Evolutionary conservation across 2,329 filamentous ascomycete genomes (phyloP).

Genomic region (Aspergillus candidus): DNA sequence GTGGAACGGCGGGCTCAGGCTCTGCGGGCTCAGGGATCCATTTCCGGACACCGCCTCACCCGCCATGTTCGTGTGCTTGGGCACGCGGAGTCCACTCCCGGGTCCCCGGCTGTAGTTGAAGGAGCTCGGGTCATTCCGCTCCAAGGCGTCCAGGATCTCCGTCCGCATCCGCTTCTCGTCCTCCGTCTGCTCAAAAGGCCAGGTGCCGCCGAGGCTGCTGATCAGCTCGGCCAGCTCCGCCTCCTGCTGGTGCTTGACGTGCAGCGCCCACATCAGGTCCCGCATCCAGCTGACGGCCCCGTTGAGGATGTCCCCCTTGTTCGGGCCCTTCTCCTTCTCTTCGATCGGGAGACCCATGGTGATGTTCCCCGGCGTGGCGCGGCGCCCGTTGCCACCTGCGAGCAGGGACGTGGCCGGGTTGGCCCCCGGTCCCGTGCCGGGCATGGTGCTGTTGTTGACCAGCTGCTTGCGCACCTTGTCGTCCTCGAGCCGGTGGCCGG

Average conservation of each 20-base stretch:
- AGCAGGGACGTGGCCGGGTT: constrained; percentile 72
- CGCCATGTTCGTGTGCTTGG: constrained; percentile 85
- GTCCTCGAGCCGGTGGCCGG: constrained; percentile 85
- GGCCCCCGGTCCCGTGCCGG: constrained; percentile 61
- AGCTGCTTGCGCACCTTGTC: constrained; percentile 96
- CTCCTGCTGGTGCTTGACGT: constrained; percentile 82
- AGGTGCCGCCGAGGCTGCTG: constrained; percentile 63
- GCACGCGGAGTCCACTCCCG: constrained; percentile 82
- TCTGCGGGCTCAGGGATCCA: constrained; percentile 50
- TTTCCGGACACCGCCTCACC: constrained; percentile 63
- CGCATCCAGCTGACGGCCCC: constrained; percentile 95
- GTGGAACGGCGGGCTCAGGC: constrained; percentile 63
- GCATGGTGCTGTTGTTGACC: constrained; percentile 83
- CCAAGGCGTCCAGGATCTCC: constrained; percentile 79
- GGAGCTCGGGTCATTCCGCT: constrained; percentile 68
- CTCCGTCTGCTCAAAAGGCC: constrained; percentile 78
- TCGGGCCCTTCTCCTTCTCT: constrained; percentile 97
- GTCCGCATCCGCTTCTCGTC: constrained; percentile 95
- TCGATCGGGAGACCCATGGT: constrained; percentile 89
- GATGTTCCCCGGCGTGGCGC: constrained; percentile 76
- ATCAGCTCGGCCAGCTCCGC: constrained; percentile 77
- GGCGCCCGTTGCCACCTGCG: constrained; percentile 74
- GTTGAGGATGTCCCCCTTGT: constrained; percentile 98
- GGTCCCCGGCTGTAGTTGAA: constrained; percentile 79
- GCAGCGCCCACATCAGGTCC: constrained; percentile 94